Conservation (phyloP, 208 protist species). For the Leptomonas pyrrhocoris region DNA sequence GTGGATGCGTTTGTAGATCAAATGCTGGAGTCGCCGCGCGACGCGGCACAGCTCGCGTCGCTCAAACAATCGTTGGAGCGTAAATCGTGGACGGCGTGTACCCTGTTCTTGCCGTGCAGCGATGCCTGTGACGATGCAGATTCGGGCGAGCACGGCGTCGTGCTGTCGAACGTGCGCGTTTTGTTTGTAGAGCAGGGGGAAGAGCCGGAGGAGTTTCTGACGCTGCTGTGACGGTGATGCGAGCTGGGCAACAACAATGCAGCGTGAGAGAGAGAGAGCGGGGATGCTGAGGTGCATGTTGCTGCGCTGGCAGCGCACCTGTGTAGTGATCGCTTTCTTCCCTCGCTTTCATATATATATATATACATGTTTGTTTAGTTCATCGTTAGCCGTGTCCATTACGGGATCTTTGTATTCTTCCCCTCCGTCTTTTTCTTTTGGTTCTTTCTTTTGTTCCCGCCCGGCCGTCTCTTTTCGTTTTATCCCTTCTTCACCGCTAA, state of each 20-base stretch:
- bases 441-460: neutral
- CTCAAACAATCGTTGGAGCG: conserved; percentile 1
- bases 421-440: conserved; percentile 1
- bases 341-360: too few species aligned
- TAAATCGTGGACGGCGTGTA: conserved; percentile 6
- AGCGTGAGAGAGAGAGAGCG: neutral
- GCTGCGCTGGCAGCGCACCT: too few species aligned
- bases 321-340: too few species aligned
- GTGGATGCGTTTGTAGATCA: conserved; percentile 21
- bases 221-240: conserved; percentile 36
- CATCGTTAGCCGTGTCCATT: neutral
- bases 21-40: neutral
- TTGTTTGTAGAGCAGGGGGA: conserved; percentile 61
- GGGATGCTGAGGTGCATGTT: neutral
- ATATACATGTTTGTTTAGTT: too few species aligned
- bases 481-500: too few species aligned
- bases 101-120: conserved; percentile 11
- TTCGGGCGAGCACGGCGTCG: neutral
- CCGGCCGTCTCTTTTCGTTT: conserved; percentile 23
- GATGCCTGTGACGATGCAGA: neutral
- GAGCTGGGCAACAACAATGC: conserved; percentile 12
- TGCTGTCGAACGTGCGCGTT: conserved; percentile 38
- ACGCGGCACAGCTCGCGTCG: conserved; percentile 1
- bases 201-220: conserved; percentile 78
- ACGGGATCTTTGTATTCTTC: neutral